Evolutionary conservation across 345 rosid species (phyloP), one percentile per base, ranked within the genome.

Genomic region (Citrus cavaleriei): DNA sequence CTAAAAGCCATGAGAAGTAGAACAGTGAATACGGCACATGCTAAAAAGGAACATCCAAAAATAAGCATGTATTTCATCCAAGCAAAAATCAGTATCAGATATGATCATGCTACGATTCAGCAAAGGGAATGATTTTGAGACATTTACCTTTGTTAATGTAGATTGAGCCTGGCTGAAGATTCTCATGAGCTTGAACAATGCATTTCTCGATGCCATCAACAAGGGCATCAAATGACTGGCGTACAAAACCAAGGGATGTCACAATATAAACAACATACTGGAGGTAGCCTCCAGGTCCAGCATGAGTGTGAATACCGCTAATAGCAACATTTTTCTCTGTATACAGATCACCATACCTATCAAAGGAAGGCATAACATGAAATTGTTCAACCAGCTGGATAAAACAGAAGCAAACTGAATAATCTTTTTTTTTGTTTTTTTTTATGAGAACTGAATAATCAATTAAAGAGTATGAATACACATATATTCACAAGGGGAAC

Each of bases 221-320:
- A 73, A 90, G 64, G 24, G 78, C 92, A 84, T 90, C 90, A 79
- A 90, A 92, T 7, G 96, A 92, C 59, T 92, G 92, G 14, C 87
- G 86, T 28, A 92, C 96, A 86, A 92, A 92, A 75, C 96, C 96
- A 61, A 92, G 90, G 59, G 93, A 92, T 27, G 96, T 92, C 58
- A 92, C 92, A 70, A 90, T 89, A 80, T 92, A 92, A 40, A 88
- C 87, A 78, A 92, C 84, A 69, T 92, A 92, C 70, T 90, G 96
- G 69, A 92, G 91, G 80, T 92, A 92, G 70, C 96, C 96, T 74
- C 93, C 96, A 13, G 96, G 93, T 25, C 96, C 96, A 46, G 93
- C 92, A 83, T 92, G 96, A 35, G 92, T 83, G 79, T 92, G 96
- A 83, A 88, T 89, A 63, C 96, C 96, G 74, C 91, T 92, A n/a